Conservation (phyloP, 2,329 filamentous ascomycete species). For the Dactylonectria macrodidyma region DNA sequence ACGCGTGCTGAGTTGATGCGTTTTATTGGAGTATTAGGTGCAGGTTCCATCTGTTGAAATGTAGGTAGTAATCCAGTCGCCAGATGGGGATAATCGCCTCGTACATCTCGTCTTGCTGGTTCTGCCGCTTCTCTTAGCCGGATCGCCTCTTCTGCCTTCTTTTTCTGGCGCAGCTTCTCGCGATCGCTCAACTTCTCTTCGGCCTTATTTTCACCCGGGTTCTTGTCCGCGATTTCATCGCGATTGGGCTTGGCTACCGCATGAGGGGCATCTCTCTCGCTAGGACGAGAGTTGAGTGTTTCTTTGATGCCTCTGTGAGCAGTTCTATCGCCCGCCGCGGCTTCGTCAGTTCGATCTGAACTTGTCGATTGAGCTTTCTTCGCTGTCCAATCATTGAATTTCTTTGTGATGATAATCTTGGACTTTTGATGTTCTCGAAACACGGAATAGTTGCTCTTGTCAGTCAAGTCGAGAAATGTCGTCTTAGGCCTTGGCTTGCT, state of each 20-base stretch:
- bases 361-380: not conserved
- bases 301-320: not conserved
- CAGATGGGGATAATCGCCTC: not conserved
- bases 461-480: constrained; percentile 5
- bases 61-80: not conserved
- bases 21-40: constrained; percentile 4
- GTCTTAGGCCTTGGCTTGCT: not conserved
- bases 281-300: not conserved
- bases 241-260: not conserved
- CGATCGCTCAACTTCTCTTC: not conserved
- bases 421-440: constrained; percentile 8
- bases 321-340: not conserved
- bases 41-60: not conserved
- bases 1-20: not conserved
- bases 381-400: not conserved
- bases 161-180: not conserved
- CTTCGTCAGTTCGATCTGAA: not conserved
- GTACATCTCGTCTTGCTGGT: not conserved
- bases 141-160: constrained; percentile 4
- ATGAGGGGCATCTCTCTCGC: not conserved
- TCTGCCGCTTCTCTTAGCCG: not conserved
- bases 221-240: not conserved
- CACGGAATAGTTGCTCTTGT: constrained; percentile 9
- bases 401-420: not conserved
- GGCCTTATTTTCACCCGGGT: not conserved